phyloP scores from a whole-genome alignment of 208 protist species.

The Wallacemonas sp. region DNA sequence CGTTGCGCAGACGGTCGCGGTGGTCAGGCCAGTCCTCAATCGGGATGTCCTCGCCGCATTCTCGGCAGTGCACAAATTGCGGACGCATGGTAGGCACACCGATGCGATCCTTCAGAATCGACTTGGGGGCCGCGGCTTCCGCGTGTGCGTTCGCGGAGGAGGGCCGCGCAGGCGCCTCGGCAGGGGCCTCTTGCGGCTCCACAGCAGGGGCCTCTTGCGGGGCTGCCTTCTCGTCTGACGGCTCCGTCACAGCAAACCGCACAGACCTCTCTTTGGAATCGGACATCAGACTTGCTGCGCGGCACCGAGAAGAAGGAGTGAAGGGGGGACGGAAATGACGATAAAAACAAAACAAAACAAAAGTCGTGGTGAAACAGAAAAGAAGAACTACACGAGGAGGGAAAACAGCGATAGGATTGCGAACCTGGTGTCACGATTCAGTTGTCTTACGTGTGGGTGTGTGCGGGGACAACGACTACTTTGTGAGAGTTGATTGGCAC shows the following conservation, averaged over 20 bases:
- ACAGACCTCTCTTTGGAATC: constrained; percentile 24
- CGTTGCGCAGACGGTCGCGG: constrained; percentile 65
- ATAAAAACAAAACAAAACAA: neutral
- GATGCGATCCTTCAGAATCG: constrained; percentile 50
- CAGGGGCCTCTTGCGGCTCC: neutral
- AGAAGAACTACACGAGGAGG: too few relatives aligned
- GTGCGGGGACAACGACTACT: too few relatives aligned
- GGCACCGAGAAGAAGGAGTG: neutral
- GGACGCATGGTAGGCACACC: constrained; percentile 23
- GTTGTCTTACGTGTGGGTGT: too few relatives aligned
- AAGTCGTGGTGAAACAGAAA: too few relatives aligned
- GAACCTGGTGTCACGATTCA: too few relatives aligned
- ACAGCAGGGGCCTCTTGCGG: neutral
- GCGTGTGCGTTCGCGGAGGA: neutral
- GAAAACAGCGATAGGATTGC: too few relatives aligned
- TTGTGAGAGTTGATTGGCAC: too few relatives aligned
- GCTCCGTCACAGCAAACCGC: constrained; percentile 9
- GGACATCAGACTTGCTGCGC: constrained; percentile 6
- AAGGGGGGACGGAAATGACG: neutral
- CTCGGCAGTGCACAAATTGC: constrained; percentile 55
- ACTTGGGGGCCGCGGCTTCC: constrained; percentile 24
- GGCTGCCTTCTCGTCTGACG: neutral
- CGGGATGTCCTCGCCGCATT: constrained; percentile 66
- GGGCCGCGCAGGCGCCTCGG: neutral
- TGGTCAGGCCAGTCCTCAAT: constrained; percentile 79